A percentile compares a stretch with the other conserved stretches of the same genome.
phyloP scores from a whole-genome alignment of 768 basidiomycete genomes.

The Mycena pura region DNA sequence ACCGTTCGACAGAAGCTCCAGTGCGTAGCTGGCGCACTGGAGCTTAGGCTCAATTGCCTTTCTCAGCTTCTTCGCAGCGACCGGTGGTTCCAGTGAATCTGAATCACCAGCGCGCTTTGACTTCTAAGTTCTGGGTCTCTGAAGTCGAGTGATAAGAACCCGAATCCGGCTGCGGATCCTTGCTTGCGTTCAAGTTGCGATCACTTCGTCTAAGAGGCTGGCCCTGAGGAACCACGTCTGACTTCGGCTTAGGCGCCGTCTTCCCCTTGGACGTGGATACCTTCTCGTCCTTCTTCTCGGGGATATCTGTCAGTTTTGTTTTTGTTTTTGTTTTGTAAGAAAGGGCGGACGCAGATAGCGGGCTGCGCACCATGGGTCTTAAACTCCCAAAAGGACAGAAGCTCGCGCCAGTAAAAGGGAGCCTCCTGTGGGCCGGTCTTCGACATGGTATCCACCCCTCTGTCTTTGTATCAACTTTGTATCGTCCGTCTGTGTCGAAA shows the following conservation, averaged over 20 bases:
- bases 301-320: background rate
- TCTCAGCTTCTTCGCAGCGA: background rate
- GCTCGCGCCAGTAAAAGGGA: background rate
- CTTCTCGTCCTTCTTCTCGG: background rate
- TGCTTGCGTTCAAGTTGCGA: background rate
- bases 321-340: background rate
- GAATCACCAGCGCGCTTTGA: background rate
- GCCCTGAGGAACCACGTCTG: background rate
- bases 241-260: background rate
- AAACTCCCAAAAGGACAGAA: background rate
- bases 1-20: background rate
- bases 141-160: background rate
- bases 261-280: background rate
- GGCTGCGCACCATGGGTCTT: background rate
- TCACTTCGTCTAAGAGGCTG: background rate
- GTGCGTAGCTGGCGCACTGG: conserved; percentile 5
- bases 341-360: background rate
- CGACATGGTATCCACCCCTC: background rate
- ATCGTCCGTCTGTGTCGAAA: background rate
- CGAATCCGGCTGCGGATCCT: background rate
- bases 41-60: background rate
- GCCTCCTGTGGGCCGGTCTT: background rate
- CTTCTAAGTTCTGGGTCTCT: background rate
- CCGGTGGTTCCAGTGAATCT: background rate
- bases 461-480: too few species aligned